Evolutionary conservation across 148 eudicot genomes (phyloP).

Genomic region (Chenopodium quinoa): DNA sequence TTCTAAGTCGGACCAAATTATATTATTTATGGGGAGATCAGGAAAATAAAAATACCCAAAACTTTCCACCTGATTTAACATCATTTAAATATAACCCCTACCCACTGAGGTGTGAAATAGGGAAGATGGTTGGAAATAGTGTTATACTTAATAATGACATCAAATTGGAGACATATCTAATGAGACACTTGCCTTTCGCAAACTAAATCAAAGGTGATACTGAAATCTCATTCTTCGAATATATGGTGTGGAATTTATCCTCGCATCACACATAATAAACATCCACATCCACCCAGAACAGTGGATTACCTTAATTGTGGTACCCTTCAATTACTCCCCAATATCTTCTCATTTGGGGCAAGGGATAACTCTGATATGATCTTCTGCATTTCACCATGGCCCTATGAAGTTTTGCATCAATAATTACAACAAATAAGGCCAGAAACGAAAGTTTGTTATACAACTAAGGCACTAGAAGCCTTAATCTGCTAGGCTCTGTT

Average conservation of each 20-base stretch:
- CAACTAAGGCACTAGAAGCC: constrained; percentile 3
- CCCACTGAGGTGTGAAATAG: background rate
- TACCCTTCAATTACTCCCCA: background rate
- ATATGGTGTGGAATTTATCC: background rate
- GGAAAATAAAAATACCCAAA: background rate
- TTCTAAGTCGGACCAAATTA: background rate
- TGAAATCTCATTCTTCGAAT: background rate
- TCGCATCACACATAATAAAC: background rate
- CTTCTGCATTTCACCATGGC: constrained; percentile 7
- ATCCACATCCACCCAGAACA: constrained; percentile 9
- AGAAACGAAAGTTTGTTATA: background rate
- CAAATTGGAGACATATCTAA: background rate
- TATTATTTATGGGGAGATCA: background rate
- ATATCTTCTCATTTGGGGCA: constrained; percentile 1
- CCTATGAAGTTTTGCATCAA: constrained; percentile 10
- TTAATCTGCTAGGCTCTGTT: background rate
- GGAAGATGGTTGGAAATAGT: background rate
- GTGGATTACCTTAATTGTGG: constrained; percentile 13
- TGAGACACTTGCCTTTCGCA: background rate
- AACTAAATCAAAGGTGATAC: background rate
- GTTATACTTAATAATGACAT: background rate
- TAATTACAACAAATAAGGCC: background rate
- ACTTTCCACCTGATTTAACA: background rate
- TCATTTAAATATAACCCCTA: background rate
- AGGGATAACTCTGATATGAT: constrained; percentile 9